Base-by-base conservation (phyloP, 2,329 filamentous ascomycete species). In the Coniella vitis region DNA sequence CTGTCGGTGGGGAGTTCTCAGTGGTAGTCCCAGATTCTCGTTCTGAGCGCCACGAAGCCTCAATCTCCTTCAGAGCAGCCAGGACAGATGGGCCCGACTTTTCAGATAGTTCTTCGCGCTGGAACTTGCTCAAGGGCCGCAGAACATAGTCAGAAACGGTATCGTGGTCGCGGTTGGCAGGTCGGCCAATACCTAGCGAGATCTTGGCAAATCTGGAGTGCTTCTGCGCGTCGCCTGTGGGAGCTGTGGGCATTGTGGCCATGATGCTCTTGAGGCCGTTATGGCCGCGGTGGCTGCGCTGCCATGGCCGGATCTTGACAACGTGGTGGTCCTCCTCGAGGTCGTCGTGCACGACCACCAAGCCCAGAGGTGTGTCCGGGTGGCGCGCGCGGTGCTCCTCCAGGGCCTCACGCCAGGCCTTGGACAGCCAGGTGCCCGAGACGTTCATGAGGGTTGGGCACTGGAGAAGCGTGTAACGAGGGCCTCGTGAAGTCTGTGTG, bases 331-430 rank as follows among this genome's bases (percentile, higher is more conserved):
- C 70, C 37, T 78, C 74, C 60, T 96, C 90, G 31, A 97, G 68
- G 63, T 97, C 91, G 63, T 97, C 91, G 64, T 97, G 90, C 17
- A 97, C 71, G 12, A 97, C 70, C 0, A 97, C 80, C 14, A 98
- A 66, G 17, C 69, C 69, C 13, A 70, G 61, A 56, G 54, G 61
- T 7, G 44, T 48, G 7, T 39, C 31, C 1, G 47, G 44, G 36
- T 47, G 31, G 31, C 36, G 32, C n/a, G 31, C 39, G 32, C 31
- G 37, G 34, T 47, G 48, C 56, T 70, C 55, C 55, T 58, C 67
- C 52, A 81, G 56, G 49, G 76, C 73, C n/a, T 78, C 69, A 36
- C 73, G 74, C 73, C 85, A 90, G 2, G 84, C 81, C 3, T 72
- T 72, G 3, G 78, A 70, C 0, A 95, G 77, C 52, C 83, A 86